These are phyloP conservation scores for Acacia crassicarpa DNA, from an alignment of 306 rosid species.

Conservation along the genomic window DNA sequence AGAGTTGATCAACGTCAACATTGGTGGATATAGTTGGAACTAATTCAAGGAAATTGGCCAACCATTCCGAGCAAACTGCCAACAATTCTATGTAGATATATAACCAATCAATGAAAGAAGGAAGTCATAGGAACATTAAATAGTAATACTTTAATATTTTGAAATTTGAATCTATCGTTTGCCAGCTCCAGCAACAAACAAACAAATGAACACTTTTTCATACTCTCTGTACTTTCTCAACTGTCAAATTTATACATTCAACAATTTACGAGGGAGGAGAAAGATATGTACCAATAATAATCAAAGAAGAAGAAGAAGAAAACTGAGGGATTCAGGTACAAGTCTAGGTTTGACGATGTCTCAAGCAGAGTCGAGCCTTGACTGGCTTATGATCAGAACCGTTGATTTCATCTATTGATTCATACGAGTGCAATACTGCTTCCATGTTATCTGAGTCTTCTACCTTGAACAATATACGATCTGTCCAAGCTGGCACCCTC, in stretches of 20 bases:
- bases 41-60: constrained; percentile 14
- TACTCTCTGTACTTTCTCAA: neutral
- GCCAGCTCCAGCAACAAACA: constrained; percentile 17
- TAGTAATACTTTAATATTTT: neutral
- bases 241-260: neutral
- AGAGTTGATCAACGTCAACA: constrained; percentile 33
- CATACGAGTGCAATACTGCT: constrained; percentile 52
- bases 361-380: constrained; percentile 62
- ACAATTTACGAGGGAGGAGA: constrained; percentile 1
- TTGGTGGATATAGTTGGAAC: constrained; percentile 33
- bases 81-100: neutral
- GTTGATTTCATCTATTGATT: constrained; percentile 55
- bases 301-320: neutral
- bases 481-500: constrained; percentile 81
- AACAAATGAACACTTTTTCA: neutral
- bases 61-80: constrained; percentile 4
- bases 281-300: neutral
- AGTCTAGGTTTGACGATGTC: constrained; percentile 21
- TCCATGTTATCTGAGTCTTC: constrained; percentile 42
- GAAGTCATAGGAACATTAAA: neutral
- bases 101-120: constrained; percentile 9
- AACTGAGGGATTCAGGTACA: neutral
- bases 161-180: constrained; percentile 2
- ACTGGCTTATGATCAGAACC: constrained; percentile 84
- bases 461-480: constrained; percentile 64